Percentiles rank a stretch among this genome's conserved stretches.
Evolutionary conservation across 108 stramenopile species (phyloP).

Genomic region (Chaetoceros muelleri): DNA sequence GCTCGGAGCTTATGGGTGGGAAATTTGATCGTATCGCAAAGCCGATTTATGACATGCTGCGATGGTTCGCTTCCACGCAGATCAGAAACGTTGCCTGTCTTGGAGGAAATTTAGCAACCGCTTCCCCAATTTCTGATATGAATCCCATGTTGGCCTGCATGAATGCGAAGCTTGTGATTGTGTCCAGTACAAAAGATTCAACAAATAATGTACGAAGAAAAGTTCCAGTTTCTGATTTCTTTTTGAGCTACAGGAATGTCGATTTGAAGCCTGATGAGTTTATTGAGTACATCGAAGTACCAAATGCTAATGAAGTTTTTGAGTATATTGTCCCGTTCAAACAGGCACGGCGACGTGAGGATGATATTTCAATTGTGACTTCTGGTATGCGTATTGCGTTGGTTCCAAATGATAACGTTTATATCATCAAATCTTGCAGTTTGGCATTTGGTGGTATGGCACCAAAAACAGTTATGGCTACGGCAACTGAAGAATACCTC

Average conservation of each 20-base stretch:
- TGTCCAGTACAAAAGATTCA: conserved; percentile 38
- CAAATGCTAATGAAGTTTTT: conserved; percentile 41
- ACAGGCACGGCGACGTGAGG: conserved; percentile 88
- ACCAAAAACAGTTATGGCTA: conserved; percentile 72
- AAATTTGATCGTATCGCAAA: conserved; percentile 26
- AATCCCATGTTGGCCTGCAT: conserved; percentile 80
- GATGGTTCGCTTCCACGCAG: conserved; percentile 96
- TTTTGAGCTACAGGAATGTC: conserved; percentile 80
- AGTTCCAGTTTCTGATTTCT: conserved; percentile 77
- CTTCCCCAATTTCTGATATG: conserved; percentile 94
- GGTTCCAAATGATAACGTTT: conserved; percentile 24
- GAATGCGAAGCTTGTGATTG: conserved; percentile 52
- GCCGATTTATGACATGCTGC: conserved; percentile 86
- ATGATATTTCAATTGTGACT: conserved; percentile 95
- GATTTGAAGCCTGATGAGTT: conserved; percentile 69
- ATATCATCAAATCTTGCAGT: conserved; percentile 45
- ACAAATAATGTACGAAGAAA: conserved; percentile 19
- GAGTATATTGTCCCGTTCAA: conserved; percentile 90
- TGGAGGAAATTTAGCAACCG: conserved; percentile 91
- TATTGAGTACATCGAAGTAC: conserved; percentile 71
- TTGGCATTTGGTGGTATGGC: conserved; percentile 94
- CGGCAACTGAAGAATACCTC: conserved; percentile 48
- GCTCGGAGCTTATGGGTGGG: conserved; percentile 22
- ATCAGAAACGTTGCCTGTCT: conserved; percentile 91
- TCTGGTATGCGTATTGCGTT: conserved; percentile 74